phyloP scores from a whole-genome alignment of 2,329 filamentous ascomycete genomes.

The Neospermospora avenae region DNA sequence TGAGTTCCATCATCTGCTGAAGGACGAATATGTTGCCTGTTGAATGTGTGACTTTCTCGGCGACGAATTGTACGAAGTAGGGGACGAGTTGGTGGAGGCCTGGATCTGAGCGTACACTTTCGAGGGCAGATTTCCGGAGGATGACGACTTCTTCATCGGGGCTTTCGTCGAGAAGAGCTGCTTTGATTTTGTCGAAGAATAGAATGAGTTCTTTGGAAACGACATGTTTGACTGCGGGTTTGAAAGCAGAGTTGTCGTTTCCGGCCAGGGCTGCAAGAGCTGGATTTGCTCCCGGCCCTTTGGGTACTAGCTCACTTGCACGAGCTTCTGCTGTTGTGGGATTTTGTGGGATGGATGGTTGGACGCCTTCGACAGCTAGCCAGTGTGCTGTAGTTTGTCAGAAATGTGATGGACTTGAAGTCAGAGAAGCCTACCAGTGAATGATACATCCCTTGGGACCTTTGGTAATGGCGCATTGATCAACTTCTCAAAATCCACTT shows the following conservation, averaged over 20 bases:
- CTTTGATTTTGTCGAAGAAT: conserved; percentile 94
- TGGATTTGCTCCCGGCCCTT: conserved; percentile 83
- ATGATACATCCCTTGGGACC: conserved; percentile 86
- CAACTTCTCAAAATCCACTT: conserved; percentile 97
- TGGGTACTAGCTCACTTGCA: conserved; percentile 81
- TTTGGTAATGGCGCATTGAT: conserved; percentile 96
- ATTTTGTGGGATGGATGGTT: conserved; percentile 95
- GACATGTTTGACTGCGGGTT: conserved; percentile 92
- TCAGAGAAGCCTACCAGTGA: conserved; percentile 64
- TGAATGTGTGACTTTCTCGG: conserved; percentile 92
- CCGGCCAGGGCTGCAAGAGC: conserved; percentile 80
- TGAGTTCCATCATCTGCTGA: conserved; percentile 88
- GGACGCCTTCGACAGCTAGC: conserved; percentile 95
- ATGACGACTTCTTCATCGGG: conserved; percentile 71
- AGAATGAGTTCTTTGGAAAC: conserved; percentile 93
- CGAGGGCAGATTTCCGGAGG: conserved; percentile 79
- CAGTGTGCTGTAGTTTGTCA: conserved; percentile 68
- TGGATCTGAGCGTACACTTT: conserved; percentile 82
- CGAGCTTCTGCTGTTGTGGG: conserved; percentile 82
- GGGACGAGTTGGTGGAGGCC: conserved; percentile 93
- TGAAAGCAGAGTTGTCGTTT: conserved; percentile 78
- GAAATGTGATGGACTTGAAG: background rate
- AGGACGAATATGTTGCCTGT: conserved; percentile 87
- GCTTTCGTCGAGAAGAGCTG: conserved; percentile 81
- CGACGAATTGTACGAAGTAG: conserved; percentile 94